Conservation (phyloP, 108 stramenopile species). For the Discostella stelligeroides region DNA sequence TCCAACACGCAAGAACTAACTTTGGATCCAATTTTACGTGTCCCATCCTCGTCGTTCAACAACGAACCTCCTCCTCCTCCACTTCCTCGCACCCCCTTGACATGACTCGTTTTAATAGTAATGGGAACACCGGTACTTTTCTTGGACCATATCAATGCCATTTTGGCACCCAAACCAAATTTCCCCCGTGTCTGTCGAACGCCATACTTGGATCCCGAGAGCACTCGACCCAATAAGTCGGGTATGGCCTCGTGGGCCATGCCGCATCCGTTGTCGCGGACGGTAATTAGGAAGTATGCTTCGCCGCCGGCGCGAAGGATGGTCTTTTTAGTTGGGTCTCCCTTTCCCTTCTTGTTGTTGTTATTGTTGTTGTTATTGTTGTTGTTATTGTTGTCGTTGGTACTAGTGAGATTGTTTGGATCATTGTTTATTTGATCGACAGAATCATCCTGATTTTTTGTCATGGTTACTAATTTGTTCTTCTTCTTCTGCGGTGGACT, state of each 20-base stretch:
- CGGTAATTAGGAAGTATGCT: slow-evolving; percentile 85
- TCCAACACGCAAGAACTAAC: slow-evolving; percentile 86
- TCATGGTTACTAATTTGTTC: slow-evolving; percentile 19
- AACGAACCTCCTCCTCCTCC: slow-evolving; percentile 12
- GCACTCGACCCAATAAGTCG: slow-evolving; percentile 89
- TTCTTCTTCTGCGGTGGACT: slow-evolving; percentile 28
- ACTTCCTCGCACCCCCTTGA: slow-evolving; percentile 20
- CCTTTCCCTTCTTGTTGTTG: background rate
- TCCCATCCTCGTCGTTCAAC: slow-evolving; percentile 46
- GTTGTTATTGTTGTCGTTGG: slow-evolving; percentile 1
- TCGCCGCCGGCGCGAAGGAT: slow-evolving; percentile 37
- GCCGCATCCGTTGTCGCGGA: slow-evolving; percentile 95
- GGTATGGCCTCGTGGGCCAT: slow-evolving; percentile 93
- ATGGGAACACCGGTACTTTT: slow-evolving; percentile 94
- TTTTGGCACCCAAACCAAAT: slow-evolving; percentile 97
- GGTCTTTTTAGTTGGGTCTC: background rate
- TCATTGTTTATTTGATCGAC: background rate
- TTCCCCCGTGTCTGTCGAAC: slow-evolving; percentile 96
- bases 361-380: background rate
- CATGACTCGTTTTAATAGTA: slow-evolving; percentile 66
- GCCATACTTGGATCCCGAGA: slow-evolving; percentile 94
- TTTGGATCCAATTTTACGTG: slow-evolving; percentile 36
- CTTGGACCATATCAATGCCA: slow-evolving; percentile 98
- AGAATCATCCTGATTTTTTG: background rate
- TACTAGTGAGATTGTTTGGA: no score